Percentiles rank a stretch among this genome's conserved stretches.
These are phyloP conservation scores for Claviceps sp. DNA, from an alignment of 2,329 filamentous ascomycete species.

Conservation along the genomic window DNA sequence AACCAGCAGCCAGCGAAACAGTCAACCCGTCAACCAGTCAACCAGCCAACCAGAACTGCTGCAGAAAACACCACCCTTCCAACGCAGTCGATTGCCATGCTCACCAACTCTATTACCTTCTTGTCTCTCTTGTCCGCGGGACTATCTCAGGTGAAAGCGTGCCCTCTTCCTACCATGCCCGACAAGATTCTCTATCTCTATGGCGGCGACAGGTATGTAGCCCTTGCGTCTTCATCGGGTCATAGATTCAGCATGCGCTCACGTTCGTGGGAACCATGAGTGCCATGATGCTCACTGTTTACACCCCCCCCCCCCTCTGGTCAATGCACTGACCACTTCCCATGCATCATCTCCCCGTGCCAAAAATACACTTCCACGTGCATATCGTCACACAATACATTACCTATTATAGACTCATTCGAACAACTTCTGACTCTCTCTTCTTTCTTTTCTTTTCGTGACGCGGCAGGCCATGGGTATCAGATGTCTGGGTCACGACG, in stretches of 20 bases:
- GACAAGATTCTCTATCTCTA: slow-evolving; percentile 22
- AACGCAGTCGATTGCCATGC: background rate
- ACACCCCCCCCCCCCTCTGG: background rate
- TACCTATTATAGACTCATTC: no score
- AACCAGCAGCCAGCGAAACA: no score
- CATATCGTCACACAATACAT: background rate
- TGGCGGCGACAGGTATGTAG: slow-evolving; percentile 25
- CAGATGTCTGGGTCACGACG: slow-evolving; percentile 50
- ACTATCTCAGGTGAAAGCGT: background rate
- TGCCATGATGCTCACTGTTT: background rate
- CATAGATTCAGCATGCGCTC: background rate
- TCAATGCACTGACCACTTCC: background rate
- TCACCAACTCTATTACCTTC: background rate
- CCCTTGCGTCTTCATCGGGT: background rate
- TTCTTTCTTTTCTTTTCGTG: background rate
- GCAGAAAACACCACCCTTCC: background rate
- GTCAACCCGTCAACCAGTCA: background rate
- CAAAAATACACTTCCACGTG: background rate
- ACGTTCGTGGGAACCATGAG: background rate
- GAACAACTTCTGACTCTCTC: background rate
- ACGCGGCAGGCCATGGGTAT: slow-evolving; percentile 39
- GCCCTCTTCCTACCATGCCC: slow-evolving; percentile 5
- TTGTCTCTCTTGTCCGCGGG: background rate
- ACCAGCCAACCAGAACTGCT: background rate
- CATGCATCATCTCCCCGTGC: background rate